Evolutionary conservation across 2,329 filamentous ascomycete species (phyloP).

Genomic region (Coleophoma crateriformis): DNA sequence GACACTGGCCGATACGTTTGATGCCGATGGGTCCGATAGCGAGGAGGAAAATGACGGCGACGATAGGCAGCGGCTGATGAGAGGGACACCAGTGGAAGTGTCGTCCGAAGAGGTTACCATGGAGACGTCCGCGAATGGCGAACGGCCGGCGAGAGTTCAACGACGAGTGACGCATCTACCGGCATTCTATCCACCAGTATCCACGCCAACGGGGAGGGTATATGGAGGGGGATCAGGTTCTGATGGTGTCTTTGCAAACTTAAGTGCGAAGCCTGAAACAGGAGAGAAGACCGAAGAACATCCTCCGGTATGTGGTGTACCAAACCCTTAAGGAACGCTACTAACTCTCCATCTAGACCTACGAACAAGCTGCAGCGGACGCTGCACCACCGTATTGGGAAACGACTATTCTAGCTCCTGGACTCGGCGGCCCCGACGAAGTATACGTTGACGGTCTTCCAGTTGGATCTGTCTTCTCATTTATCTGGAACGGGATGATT

Average conservation of each 20-base stretch:
- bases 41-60: constrained; percentile 68
- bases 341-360: constrained; percentile 55
- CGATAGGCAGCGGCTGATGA: constrained; percentile 82
- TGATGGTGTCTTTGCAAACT: constrained; percentile 94
- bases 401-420: constrained; percentile 92
- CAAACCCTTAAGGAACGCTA: background rate
- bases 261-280: constrained; percentile 83
- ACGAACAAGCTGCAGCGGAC: constrained; percentile 96
- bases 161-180: constrained; percentile 21
- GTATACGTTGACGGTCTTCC: constrained; percentile 96
- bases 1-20: constrained; percentile 90
- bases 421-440: constrained; percentile 83
- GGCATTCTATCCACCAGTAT: constrained; percentile 8
- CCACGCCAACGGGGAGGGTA: constrained; percentile 35
- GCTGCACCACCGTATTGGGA: constrained; percentile 98
- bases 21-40: constrained; percentile 70
- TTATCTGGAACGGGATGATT: constrained; percentile 92
- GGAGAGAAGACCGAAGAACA: constrained; percentile 79
- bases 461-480: constrained; percentile 81
- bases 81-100: constrained; percentile 41
- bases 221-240: constrained; percentile 73
- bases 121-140: constrained; percentile 15
- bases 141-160: constrained; percentile 15
- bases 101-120: constrained; percentile 23
- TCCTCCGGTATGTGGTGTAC: constrained; percentile 72